Conservation (phyloP, 164 flowering plant species). For the Pachysandra terminalis region DNA sequence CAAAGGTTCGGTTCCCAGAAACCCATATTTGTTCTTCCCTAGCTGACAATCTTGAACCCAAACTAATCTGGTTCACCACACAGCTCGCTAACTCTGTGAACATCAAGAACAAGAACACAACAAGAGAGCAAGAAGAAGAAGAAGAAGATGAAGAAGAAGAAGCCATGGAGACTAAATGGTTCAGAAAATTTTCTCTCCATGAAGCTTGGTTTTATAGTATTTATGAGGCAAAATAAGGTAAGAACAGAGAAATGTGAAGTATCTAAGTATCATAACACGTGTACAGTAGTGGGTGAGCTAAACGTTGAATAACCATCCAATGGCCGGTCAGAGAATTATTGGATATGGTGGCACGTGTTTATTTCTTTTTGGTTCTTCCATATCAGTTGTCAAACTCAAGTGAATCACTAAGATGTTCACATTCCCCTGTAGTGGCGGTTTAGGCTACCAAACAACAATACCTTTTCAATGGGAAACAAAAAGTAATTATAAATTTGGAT, state of each 20-base stretch:
- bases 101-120: slow-evolving; percentile 8
- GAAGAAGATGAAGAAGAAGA: slow-evolving; percentile 9
- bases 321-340: slow-evolving; percentile 30
- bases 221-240: neutral
- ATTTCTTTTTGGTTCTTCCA: neutral
- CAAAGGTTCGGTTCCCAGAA: slow-evolving; percentile 76
- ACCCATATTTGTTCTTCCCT: slow-evolving; percentile 45
- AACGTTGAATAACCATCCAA: slow-evolving; percentile 38
- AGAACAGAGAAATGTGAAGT: neutral
- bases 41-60: slow-evolving; percentile 60
- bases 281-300: slow-evolving; percentile 56
- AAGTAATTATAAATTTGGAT: too few relatives aligned
- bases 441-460: neutral
- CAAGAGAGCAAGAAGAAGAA: too few relatives aligned
- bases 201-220: neutral
- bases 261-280: slow-evolving; percentile 26
- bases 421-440: neutral
- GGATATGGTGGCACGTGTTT: slow-evolving; percentile 23
- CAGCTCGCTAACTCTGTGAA: slow-evolving; percentile 1
- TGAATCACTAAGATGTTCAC: neutral
- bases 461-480: neutral
- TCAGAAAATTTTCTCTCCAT: neutral
- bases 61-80: slow-evolving; percentile 25
- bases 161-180: slow-evolving; percentile 5
- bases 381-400: neutral